Base-by-base conservation (phyloP, 192 early-diverging fungal species). In the Umbelopsis sp. region DNA sequence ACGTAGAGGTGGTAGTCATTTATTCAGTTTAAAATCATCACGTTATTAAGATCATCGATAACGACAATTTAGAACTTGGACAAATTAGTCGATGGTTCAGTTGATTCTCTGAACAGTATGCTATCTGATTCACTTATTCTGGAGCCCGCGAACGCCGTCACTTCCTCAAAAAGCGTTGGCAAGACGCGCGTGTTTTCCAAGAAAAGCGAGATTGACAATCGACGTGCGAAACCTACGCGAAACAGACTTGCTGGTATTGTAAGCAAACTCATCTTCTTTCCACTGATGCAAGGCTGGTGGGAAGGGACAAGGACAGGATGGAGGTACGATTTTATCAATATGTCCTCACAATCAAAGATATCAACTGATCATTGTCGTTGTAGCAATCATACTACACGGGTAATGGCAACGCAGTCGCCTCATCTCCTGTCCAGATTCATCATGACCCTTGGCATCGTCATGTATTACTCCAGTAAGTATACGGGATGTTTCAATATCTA, bases 211-310 rank as follows among this genome's bases (percentile, higher is more conserved):
- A 48, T 69, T n/a, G 67, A 69, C 13, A 18, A n/a, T 18, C 18
- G 33, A 10, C 67, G 67, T 16, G 67, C 67, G 27, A 69, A 69
- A 30, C 67, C 67, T 10, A 69, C 48, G 23, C 33, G 30, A 30
- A 69, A 69, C 16, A 25, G 12, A 16, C 67, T 69, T 11, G 47
- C 67, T 30, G 67, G 67, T 33, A 51, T 49, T 44, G 67, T 69
- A 9, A 35, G 27, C 33, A 61, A 25, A 25, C 0, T 16, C 55
- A 51, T 69, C 47, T 69, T 69, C 15, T 69, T 69, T 30, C 67
- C 67, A 22, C 25, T 69, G 13, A 51, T 69, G 23, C 67, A 69
- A 52, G 67, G 67, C 33, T 69, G 49, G 49, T 69, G 67, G 67
- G 67, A 69, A 41, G 67, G 67, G 3, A 49, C 23, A 9, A 49